Percentiles rank a stretch among this genome's conserved stretches.
Evolutionary conservation across 73 alveolate genomes (phyloP).

Genomic region (Halteria grandinella): DNA sequence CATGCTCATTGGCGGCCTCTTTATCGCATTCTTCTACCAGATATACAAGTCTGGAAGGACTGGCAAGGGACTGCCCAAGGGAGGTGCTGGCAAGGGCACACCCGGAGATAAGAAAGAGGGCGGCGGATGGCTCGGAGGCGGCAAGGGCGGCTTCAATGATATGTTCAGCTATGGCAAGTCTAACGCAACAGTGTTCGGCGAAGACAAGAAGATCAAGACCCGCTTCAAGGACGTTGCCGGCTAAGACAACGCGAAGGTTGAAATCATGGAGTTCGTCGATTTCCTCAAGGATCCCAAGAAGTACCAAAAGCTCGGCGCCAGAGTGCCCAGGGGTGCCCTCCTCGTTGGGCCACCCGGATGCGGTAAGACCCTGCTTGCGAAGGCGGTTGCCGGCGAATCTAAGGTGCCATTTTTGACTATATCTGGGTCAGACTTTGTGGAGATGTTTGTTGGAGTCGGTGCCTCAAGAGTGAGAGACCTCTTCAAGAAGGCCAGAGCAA

Average conservation of each 20-base stretch:
- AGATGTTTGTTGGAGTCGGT: conserved; percentile 96
- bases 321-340: conserved; percentile 92
- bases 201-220: conserved; percentile 70
- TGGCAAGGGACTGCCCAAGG: neutral
- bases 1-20: conserved; percentile 12
- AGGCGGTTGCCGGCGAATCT: conserved; percentile 97
- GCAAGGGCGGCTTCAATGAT: conserved; percentile 71
- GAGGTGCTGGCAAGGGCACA: conserved; percentile 50
- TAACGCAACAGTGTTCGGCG: conserved; percentile 73
- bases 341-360: conserved; percentile 97
- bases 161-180: conserved; percentile 63
- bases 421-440: conserved; percentile 99
- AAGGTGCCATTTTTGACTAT: conserved; percentile 97
- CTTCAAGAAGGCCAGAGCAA: conserved; percentile 91
- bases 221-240: conserved; percentile 94
- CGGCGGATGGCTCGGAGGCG: conserved; percentile 27
- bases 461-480: conserved; percentile 94
- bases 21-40: conserved; percentile 35
- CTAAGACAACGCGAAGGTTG: conserved; percentile 94
- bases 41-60: conserved; percentile 43
- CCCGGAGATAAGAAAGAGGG: conserved; percentile 7
- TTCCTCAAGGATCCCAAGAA: conserved; percentile 89
- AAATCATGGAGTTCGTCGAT: conserved; percentile 93
- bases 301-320: conserved; percentile 84
- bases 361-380: conserved; percentile 97